These are phyloP conservation scores for Phialocephala sp. DNA, from an alignment of 2,329 filamentous ascomycete species.

Conservation along the genomic window DNA sequence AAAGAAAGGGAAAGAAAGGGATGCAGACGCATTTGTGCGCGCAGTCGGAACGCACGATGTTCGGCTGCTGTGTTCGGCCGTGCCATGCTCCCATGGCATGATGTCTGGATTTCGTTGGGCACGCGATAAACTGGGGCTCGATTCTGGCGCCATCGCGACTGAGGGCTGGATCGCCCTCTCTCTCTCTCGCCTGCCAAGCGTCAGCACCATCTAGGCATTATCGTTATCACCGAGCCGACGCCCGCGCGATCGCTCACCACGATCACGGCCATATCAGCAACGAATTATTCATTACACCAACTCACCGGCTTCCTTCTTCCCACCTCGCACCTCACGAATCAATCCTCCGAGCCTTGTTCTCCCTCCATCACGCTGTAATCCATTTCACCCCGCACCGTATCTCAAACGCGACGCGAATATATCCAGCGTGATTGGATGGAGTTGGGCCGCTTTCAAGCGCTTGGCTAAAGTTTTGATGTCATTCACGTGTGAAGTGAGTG, in stretches of 20 bases:
- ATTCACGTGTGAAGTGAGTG: conserved; percentile 21
- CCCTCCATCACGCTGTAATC: conserved; percentile 13
- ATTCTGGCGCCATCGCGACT: not conserved
- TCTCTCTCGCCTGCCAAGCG: conserved; percentile 19
- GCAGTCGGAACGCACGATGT: not conserved
- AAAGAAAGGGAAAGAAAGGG: not conserved
- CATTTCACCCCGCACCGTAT: conserved; percentile 8
- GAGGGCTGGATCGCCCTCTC: not conserved
- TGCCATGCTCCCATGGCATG: not conserved
- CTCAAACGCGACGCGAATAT: conserved; percentile 14
- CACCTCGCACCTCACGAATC: conserved; percentile 5
- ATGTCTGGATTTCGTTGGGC: not conserved
- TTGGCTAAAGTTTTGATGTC: conserved; percentile 8
- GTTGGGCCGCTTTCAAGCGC: conserved; percentile 24
- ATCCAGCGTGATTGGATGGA: conserved; percentile 15
- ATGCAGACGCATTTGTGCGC: not conserved
- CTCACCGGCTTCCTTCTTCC: no score
- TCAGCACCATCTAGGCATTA: conserved; percentile 9
- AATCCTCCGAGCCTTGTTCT: conserved; percentile 4
- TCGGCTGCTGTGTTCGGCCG: not conserved
- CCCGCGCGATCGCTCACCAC: not conserved
- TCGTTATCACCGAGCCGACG: not conserved
- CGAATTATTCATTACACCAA: conserved; percentile 10
- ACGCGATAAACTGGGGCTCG: not conserved
- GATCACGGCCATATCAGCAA: conserved; percentile 10